phyloP scores from a whole-genome alignment of 169 alveolate species.

The Eimeria falciformis region DNA sequence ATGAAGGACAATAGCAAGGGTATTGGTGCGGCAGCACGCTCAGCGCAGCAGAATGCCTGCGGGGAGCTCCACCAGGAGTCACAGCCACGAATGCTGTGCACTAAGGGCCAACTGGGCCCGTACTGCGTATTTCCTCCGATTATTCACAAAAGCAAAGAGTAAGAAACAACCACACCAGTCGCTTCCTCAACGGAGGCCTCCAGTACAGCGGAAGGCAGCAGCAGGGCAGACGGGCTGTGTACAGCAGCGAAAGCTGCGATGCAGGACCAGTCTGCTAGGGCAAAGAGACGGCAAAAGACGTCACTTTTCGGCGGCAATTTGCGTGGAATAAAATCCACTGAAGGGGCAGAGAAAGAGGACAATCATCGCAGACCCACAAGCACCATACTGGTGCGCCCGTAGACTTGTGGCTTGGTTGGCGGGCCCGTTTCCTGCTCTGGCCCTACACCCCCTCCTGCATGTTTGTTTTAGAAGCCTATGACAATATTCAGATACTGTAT shows the following conservation, averaged over 20 bases:
- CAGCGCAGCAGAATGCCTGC: conserved; percentile 8
- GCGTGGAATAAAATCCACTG: neutral
- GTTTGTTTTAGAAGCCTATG: no score
- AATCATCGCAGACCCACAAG: no score
- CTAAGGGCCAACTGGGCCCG: neutral
- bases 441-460: no score
- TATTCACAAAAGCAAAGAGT: neutral
- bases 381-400: no score
- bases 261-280: neutral
- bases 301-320: neutral
- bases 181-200: neutral
- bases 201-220: neutral
- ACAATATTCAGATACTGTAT: no score
- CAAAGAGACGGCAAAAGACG: neutral
- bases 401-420: no score
- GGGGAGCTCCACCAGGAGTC: neutral
- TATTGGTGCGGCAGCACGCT: neutral
- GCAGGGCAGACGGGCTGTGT: neutral
- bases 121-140: neutral
- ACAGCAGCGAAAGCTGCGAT: neutral
- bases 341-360: neutral
- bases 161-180: neutral
- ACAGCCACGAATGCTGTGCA: neutral
- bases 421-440: no score
- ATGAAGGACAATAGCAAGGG: neutral